Percentiles rank a stretch among this genome's conserved stretches.
Conservation (phyloP, 768 basidiomycete species). For the Antrodiella citrinella region DNA sequence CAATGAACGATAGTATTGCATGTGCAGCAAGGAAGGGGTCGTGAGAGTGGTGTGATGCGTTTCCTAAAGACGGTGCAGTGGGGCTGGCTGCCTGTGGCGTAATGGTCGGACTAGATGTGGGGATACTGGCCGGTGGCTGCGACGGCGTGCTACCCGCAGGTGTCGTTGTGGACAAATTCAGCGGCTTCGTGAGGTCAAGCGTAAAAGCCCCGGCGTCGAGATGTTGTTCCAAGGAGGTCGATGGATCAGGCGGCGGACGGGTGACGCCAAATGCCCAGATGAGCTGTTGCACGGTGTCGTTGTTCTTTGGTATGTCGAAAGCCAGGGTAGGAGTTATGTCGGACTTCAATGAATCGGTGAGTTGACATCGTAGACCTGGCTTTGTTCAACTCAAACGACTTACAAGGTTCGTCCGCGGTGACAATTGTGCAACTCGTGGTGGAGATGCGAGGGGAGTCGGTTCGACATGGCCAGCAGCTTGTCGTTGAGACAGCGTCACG, state of each 20-base stretch:
- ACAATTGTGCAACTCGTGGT: conserved; percentile 33
- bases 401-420: conserved; percentile 25
- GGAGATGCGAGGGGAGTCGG: conserved; percentile 38
- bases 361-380: too few species aligned
- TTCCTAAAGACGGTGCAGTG: conserved; percentile 8
- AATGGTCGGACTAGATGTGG: neutral
- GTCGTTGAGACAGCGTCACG: conserved; percentile 51
- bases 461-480: conserved; percentile 36
- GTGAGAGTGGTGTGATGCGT: conserved; percentile 1
- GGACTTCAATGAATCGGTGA: too few species aligned
- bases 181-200: conserved; percentile 27
- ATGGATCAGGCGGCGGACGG: conserved; percentile 20
- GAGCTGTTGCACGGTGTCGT: conserved; percentile 20
- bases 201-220: conserved; percentile 24
- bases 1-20: conserved; percentile 41
- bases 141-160: conserved; percentile 1
- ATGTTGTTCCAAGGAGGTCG: conserved; percentile 28
- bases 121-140: neutral
- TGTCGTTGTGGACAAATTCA: conserved; percentile 4
- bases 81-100: neutral
- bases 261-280: conserved; percentile 34
- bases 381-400: conserved; percentile 8
- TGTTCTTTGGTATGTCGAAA: conserved; percentile 25
- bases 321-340: conserved; percentile 22
- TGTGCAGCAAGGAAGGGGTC: conserved; percentile 39